phyloP scores from a whole-genome alignment of 371 early-diverging fungal species.

The Actinomucor elegans region DNA sequence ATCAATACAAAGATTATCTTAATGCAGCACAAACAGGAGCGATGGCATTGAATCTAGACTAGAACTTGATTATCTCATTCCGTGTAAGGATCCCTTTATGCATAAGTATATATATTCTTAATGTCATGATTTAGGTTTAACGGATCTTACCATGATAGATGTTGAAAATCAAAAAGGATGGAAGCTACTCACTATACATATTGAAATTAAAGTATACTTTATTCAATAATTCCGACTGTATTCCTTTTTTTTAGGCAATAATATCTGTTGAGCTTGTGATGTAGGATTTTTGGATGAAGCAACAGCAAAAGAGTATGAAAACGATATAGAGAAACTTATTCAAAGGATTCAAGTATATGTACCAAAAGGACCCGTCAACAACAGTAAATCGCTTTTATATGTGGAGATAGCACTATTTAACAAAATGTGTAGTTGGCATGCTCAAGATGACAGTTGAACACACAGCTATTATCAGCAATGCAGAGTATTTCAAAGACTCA shows the following conservation, averaged over 20 bases:
- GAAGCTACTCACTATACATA: not conserved
- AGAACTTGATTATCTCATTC: conserved; percentile 29
- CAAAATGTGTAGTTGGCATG: not conserved
- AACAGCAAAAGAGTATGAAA: not conserved
- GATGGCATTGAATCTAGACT: conserved; percentile 26
- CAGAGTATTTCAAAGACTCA: no score
- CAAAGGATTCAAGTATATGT: not conserved
- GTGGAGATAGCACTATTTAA: not conserved
- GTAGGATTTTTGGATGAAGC: not conserved
- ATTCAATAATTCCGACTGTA: not conserved
- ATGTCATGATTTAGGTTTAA: not conserved
- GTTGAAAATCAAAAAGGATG: not conserved
- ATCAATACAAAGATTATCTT: conserved; percentile 15
- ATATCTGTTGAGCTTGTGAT: not conserved
- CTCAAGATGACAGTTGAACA: not conserved
- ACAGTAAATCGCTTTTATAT: not conserved
- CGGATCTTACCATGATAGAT: not conserved
- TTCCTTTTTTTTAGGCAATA: not conserved
- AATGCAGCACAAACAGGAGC: conserved; percentile 36
- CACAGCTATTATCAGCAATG: no score
- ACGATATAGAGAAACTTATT: not conserved
- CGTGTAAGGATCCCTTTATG: conserved; percentile 9
- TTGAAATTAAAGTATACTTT: not conserved
- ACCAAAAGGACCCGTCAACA: not conserved
- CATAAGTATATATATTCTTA: no score